A percentile compares a stretch with the other conserved stretches of the same genome.
These are phyloP conservation scores for Paramyrothecium roridum DNA, from an alignment of 2,329 filamentous ascomycete genomes.

Conservation along the genomic window DNA sequence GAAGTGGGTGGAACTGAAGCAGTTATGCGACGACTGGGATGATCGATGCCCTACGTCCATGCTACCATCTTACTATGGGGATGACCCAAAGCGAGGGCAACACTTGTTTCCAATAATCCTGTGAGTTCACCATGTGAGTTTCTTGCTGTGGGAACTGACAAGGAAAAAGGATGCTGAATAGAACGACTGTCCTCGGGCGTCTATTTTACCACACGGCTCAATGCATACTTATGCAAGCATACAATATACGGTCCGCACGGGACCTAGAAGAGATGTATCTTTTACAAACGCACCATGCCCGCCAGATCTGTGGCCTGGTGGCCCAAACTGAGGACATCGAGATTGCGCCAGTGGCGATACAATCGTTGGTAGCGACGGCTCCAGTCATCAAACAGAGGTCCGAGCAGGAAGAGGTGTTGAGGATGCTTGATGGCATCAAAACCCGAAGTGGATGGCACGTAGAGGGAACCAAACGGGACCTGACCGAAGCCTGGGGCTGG, in stretches of 20 bases:
- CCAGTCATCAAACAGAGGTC: slow-evolving; percentile 64
- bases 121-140: background rate
- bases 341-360: slow-evolving; percentile 74
- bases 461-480: slow-evolving; percentile 65
- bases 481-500: slow-evolving; percentile 80
- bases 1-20: slow-evolving; percentile 77
- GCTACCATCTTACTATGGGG: slow-evolving; percentile 55
- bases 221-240: slow-evolving; percentile 74
- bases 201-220: slow-evolving; percentile 88
- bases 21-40: slow-evolving; percentile 82
- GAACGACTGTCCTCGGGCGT: slow-evolving; percentile 74
- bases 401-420: slow-evolving; percentile 78
- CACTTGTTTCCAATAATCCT: background rate
- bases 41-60: slow-evolving; percentile 76
- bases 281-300: slow-evolving; percentile 70
- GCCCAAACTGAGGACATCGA: slow-evolving; percentile 80
- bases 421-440: slow-evolving; percentile 72
- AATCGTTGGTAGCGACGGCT: slow-evolving; percentile 74
- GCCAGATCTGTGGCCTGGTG: slow-evolving; percentile 85
- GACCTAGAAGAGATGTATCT: slow-evolving; percentile 64
- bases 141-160: background rate
- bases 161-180: slow-evolving; percentile 68
- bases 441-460: slow-evolving; percentile 78
- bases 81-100: background rate
- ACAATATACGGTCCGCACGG: slow-evolving; percentile 63